A percentile compares a stretch with the other conserved stretches of the same genome.
Evolutionary conservation across 768 basidiomycete species (phyloP).

Genomic region (Royoungia palumana): DNA sequence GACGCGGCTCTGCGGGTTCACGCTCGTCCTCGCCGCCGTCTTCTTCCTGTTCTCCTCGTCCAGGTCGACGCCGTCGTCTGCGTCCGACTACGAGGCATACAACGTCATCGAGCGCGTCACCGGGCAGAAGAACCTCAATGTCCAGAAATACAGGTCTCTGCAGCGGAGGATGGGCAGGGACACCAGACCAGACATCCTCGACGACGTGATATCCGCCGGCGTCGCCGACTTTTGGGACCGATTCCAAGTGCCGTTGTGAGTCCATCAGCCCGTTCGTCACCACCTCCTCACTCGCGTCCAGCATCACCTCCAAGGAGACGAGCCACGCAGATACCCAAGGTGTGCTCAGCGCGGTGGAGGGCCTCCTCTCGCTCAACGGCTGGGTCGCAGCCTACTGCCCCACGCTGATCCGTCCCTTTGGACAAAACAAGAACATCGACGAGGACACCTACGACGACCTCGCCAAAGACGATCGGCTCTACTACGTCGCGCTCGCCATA

Average conservation of each 20-base stretch:
- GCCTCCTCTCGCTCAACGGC: constrained; percentile 91
- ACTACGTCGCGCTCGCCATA: constrained; percentile 92
- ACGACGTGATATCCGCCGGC: constrained; percentile 71
- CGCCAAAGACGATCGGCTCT: constrained; percentile 75
- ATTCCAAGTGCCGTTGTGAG: constrained; percentile 89
- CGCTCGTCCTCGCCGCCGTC: constrained; percentile 19
- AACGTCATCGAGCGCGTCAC: constrained; percentile 65
- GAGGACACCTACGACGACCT: constrained; percentile 84
- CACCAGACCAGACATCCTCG: constrained; percentile 76
- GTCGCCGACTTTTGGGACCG: constrained; percentile 87
- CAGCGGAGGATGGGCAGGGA: constrained; percentile 89
- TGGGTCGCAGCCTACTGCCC: constrained; percentile 98
- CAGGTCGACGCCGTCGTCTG: constrained; percentile 11
- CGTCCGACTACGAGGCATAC: constrained; percentile 50
- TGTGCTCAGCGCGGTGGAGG: constrained; percentile 86
- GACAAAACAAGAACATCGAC: constrained; percentile 76
- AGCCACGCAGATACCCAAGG: constrained; percentile 87
- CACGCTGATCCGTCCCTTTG: constrained; percentile 91
- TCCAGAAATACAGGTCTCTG: constrained; percentile 82
- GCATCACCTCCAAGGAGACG: constrained; percentile 80
- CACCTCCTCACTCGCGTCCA: constrained; percentile 24
- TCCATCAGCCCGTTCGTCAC: constrained; percentile 7
- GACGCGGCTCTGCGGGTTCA: constrained; percentile 16
- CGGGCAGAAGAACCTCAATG: constrained; percentile 71
- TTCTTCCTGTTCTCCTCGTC: constrained; percentile 23